These are phyloP conservation scores for Erysimum cheiranthoides DNA, from an alignment of 345 rosid genomes.

Conservation along the genomic window DNA sequence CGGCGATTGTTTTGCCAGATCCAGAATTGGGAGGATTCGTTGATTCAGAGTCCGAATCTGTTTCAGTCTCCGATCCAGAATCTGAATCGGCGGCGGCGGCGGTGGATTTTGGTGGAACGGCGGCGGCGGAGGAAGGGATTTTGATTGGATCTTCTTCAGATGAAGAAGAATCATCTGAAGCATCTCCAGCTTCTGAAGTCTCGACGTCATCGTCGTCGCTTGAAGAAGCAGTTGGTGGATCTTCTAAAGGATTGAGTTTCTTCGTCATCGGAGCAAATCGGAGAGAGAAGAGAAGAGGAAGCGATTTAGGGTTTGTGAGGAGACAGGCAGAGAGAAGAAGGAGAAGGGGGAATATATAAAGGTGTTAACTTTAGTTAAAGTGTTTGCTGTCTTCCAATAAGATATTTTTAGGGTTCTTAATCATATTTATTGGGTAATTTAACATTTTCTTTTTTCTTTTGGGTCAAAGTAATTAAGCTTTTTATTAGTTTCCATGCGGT, in stretches of 20 bases:
- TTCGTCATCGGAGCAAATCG: slow-evolving; percentile 22
- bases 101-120: slow-evolving; percentile 20
- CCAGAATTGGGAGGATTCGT: slow-evolving; percentile 32
- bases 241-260: slow-evolving; percentile 31
- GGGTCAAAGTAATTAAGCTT: too few species aligned
- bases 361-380: slow-evolving; percentile 12
- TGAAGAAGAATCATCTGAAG: slow-evolving; percentile 30
- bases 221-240: slow-evolving; percentile 47
- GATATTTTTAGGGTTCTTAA: not conserved
- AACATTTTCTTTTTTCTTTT: too few species aligned
- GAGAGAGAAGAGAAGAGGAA: not conserved
- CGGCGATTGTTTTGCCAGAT: slow-evolving; percentile 42
- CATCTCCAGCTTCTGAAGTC: slow-evolving; percentile 34
- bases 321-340: slow-evolving; percentile 1
- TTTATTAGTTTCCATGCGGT: too few species aligned
- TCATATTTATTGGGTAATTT: not conserved
- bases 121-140: slow-evolving; percentile 17
- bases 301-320: slow-evolving; percentile 29
- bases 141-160: slow-evolving; percentile 22
- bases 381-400: slow-evolving; percentile 34
- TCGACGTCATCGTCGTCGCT: slow-evolving; percentile 49
- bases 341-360: slow-evolving; percentile 22
- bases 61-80: slow-evolving; percentile 44
- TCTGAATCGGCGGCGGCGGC: slow-evolving; percentile 22
- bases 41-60: slow-evolving; percentile 48